Percentiles rank a stretch among this genome's conserved stretches.
Evolutionary conservation across 345 rosid species (phyloP).

Genomic region (Viola odorata): DNA sequence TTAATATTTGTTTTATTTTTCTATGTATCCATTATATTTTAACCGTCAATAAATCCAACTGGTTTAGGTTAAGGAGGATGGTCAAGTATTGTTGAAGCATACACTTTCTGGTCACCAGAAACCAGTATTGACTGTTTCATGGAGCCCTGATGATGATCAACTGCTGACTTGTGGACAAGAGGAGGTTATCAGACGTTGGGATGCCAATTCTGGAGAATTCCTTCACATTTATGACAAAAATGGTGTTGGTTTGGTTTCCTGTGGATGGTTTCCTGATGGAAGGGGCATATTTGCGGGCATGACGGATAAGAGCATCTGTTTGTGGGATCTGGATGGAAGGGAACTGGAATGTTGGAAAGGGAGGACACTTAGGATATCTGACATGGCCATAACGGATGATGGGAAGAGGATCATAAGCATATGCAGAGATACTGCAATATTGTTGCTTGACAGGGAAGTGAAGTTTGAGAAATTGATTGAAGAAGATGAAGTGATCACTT

Average conservation of each 20-base stretch:
- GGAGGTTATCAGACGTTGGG: conserved; percentile 56
- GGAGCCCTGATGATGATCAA: conserved; percentile 58
- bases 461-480: conserved; percentile 41
- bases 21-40: no score
- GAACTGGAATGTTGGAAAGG: conserved; percentile 54
- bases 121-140: conserved; percentile 47
- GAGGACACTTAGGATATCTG: conserved; percentile 42
- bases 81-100: conserved; percentile 42
- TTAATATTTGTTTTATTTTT: no score
- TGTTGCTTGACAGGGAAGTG: conserved; percentile 44
- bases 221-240: conserved; percentile 47
- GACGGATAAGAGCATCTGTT: conserved; percentile 46
- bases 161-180: conserved; percentile 60
- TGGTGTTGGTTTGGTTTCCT: conserved; percentile 49
- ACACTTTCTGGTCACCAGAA: conserved; percentile 46
- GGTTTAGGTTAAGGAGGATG: conserved; percentile 39
- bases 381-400: conserved; percentile 46
- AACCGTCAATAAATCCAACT: background rate
- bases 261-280: conserved; percentile 65
- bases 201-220: conserved; percentile 55
- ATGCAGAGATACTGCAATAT: conserved; percentile 41
- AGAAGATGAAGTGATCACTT: conserved; percentile 50
- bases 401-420: conserved; percentile 50
- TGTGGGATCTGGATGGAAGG: conserved; percentile 55
- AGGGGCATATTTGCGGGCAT: conserved; percentile 42